Evolutionary conservation across 2,329 filamentous ascomycete species (phyloP).

Genomic region (Paraphaeosphaeria sporulosa): DNA sequence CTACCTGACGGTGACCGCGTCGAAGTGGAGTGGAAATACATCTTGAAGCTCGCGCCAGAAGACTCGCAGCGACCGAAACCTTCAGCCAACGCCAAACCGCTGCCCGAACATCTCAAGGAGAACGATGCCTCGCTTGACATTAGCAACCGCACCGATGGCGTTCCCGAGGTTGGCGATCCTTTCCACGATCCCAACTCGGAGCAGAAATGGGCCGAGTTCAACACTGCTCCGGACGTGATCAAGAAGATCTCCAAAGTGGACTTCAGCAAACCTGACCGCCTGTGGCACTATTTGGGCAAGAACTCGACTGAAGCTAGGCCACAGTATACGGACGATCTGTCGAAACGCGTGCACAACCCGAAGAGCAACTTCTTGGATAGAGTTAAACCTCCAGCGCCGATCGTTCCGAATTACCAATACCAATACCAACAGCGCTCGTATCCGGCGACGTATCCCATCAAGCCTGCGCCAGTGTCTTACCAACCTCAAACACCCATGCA

Average conservation of each 20-base stretch:
- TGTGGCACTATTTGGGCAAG: constrained; percentile 89
- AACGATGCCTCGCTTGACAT: constrained; percentile 54
- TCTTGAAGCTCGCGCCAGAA: constrained; percentile 74
- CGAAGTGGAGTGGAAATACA: constrained; percentile 86
- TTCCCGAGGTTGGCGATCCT: constrained; percentile 55
- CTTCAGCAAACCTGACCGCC: constrained; percentile 72
- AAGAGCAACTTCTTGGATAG: constrained; percentile 78
- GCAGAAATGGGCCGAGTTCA: constrained; percentile 72
- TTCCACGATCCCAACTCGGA: constrained; percentile 56
- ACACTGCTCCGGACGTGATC: constrained; percentile 56
- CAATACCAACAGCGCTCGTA: constrained; percentile 40
- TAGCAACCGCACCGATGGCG: constrained; percentile 58
- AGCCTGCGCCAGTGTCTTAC: constrained; percentile 51
- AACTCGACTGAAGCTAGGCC: constrained; percentile 88
- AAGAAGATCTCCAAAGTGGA: constrained; percentile 72
- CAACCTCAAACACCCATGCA: constrained; percentile 44
- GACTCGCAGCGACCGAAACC: constrained; percentile 78
- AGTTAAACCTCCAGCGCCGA: constrained; percentile 55
- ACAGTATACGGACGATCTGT: constrained; percentile 85
- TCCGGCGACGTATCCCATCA: constrained; percentile 53
- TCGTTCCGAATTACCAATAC: constrained; percentile 37
- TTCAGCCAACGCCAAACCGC: constrained; percentile 73
- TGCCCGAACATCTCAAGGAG: constrained; percentile 65
- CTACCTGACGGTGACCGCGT: constrained; percentile 80
- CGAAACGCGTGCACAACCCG: constrained; percentile 67